Conservation (phyloP, 2,329 filamentous ascomycete species). For the Botrytis medusae region DNA sequence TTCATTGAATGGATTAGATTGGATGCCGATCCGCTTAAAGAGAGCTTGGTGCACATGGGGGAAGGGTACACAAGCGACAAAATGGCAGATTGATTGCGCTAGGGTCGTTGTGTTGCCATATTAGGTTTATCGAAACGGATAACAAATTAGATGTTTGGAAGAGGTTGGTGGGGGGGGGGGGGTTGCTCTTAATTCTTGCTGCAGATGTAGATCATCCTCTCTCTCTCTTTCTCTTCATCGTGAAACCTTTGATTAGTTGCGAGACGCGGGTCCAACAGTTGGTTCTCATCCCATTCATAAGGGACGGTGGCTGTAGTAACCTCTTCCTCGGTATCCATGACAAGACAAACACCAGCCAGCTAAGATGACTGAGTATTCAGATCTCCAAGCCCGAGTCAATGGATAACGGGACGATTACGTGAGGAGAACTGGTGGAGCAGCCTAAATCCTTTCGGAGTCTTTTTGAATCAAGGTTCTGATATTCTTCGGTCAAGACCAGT, state of each 20-base stretch:
- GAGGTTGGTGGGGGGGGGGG: slow-evolving; percentile 3
- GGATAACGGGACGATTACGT: not conserved
- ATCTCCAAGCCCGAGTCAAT: not conserved
- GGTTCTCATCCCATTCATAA: not conserved
- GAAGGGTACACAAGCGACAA: not conserved
- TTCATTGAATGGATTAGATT: slow-evolving; percentile 1
- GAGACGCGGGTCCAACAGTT: not conserved
- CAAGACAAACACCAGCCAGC: not conserved
- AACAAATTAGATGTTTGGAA: not conserved
- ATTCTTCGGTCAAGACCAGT: slow-evolving; percentile 2
- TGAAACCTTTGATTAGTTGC: slow-evolving; percentile 1
- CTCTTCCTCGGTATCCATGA: not conserved
- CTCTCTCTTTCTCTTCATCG: not conserved
- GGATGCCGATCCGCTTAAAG: slow-evolving; percentile 4
- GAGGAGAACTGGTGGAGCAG: not conserved
- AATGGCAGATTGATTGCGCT: not conserved
- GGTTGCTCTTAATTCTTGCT: not conserved
- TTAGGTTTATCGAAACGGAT: not conserved
- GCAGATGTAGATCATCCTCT: not conserved
- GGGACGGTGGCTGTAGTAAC: not conserved
- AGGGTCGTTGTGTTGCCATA: not conserved
- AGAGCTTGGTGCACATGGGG: not conserved
- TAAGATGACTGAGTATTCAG: not conserved
- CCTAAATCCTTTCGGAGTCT: not conserved
- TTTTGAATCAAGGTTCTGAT: slow-evolving; percentile 9